phyloP scores from a whole-genome alignment of 306 rosid species.

The Vicia villosa region DNA sequence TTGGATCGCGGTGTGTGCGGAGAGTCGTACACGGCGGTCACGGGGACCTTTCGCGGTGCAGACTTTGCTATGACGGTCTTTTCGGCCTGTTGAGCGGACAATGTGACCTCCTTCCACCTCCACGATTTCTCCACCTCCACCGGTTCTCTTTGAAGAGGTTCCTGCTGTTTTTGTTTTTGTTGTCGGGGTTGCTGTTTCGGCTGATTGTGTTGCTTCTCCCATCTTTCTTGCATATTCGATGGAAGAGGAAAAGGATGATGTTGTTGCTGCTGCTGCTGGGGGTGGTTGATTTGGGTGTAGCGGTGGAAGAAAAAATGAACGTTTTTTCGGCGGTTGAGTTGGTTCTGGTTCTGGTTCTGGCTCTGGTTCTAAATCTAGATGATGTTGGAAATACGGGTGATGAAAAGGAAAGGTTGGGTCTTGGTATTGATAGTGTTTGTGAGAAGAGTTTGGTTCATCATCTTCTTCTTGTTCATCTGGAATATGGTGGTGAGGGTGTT shows the following conservation, averaged over 20 bases:
- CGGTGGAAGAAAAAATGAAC: constrained; percentile 34
- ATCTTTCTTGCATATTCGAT: constrained; percentile 73
- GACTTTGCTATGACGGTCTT: constrained; percentile 97
- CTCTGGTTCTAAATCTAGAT: constrained; percentile 25
- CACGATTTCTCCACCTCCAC: constrained; percentile 84
- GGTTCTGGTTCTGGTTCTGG: neutral
- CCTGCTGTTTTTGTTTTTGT: constrained; percentile 2
- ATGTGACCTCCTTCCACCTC: constrained; percentile 94
- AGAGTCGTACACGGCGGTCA: constrained; percentile 90
- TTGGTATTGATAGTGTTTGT: neutral
- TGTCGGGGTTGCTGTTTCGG: constrained; percentile 5
- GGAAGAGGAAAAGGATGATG: constrained; percentile 37
- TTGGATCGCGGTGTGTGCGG: constrained; percentile 90
- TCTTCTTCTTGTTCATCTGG: too few species aligned
- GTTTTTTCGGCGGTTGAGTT: constrained; percentile 38
- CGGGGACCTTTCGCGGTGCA: constrained; percentile 92
- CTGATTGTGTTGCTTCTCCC: constrained; percentile 49
- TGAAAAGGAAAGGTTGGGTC: neutral
- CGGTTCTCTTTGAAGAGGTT: constrained; percentile 41
- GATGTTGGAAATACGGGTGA: constrained; percentile 32
- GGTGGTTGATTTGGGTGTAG: constrained; percentile 26
- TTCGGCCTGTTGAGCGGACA: constrained; percentile 80
- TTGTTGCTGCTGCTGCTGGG: too few species aligned
- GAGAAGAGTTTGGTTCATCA: too few species aligned
- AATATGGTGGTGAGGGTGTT: neutral